Base-by-base conservation (phyloP, 2,329 filamentous ascomycete genomes). In the Stemphylium beticola region DNA sequence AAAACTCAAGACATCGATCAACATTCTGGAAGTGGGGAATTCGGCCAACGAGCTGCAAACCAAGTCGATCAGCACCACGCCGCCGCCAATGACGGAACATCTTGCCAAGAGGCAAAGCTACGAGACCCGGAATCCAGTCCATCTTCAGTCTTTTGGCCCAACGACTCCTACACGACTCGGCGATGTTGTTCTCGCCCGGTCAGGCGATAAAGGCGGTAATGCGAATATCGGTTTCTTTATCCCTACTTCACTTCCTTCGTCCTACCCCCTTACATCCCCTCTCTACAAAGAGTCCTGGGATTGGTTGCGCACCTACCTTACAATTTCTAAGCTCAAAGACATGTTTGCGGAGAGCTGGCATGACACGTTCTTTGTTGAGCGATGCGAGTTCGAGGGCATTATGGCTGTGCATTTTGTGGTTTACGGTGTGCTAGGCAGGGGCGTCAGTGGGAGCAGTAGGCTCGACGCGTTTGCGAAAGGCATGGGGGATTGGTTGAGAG, bases 391-490 rank as follows among this genome's bases (percentile, higher is more conserved):
- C 32, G 57, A 62, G 12, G 46, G 57, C 2, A 73, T 74, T 0
- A 51, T 59, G 45, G 70, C 71, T 0, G 70, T 75, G 40, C 71
- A 76, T 48, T 75, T 74, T 48, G 70, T 78, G 2, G 65, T 77
- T 6, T 74, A 77, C 58, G 73, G 73, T 1, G 68, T 76, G 32
- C 41, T 77, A 33, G 74, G 72, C 4, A 49, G 72, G 11, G 75
- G 75, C 7, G 73, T 84, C 3, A 83, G 80, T 57, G 81, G 80
- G 51, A 79, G 78, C 9, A 75, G 69, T 20, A 63, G 75, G 34
- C 57, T 85, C 15, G 82, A 85, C 69, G 71, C 72, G 10, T 71
- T 84, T 58, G 83, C 79, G 1, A 85, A 85, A 62, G 81, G 81
- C 0, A 82, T 83, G 61, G 79, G 76, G 12, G 82, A 84, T 70